Evolutionary conservation across 2,329 filamentous ascomycete genomes (phyloP), one percentile per base, ranked within the genome.

Genomic region (Raffaelea ambrosiae): DNA sequence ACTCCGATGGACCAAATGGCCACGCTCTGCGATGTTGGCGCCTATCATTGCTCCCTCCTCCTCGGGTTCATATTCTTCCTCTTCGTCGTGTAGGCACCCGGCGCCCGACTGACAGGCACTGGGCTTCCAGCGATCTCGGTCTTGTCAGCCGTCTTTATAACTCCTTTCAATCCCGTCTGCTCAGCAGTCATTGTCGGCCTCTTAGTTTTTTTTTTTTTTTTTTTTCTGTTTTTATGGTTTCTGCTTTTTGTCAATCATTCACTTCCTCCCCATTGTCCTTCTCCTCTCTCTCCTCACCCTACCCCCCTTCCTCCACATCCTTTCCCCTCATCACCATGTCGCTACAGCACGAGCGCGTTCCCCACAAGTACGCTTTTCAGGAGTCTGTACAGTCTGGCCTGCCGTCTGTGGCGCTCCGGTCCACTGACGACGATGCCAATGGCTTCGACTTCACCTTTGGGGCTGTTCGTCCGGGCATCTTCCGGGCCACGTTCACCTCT

Each of bases 401-500:
- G 14, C 22, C 46, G 8, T 44, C 48, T n/a, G 49, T 55, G 10
- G 36, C 41, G n/a, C 65, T 80, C 31, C 61, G 62, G 40, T 73
- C 69, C 5, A 59, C 55, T 18, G 63, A 67, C 23, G 22, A 42
- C 21, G 38, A 62, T 69, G 2, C 63, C 59, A 22, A 53, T 68
- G 29, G 31, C 0, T 77, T 79, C 50, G 62, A 71, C 16, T 87
- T 86, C 58, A 69, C 70, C 0, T 84, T 87, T 52, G 77, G 86
- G 58, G 70, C 76, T 0, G 56, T 87, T 26, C 71, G 74, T 16
- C 67, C 73, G 19, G 82, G 81, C 44, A 65, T 86, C 16, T 88
- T 86, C 63, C 70, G 83, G 39, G 84, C 83, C 2, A 82, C 79
- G 0, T 86, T 86, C 58, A 73, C 75, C 1, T 82, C 83, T 0